Conservation (phyloP, 2,329 filamentous ascomycete genomes). For the Incumbomyces lentus region DNA sequence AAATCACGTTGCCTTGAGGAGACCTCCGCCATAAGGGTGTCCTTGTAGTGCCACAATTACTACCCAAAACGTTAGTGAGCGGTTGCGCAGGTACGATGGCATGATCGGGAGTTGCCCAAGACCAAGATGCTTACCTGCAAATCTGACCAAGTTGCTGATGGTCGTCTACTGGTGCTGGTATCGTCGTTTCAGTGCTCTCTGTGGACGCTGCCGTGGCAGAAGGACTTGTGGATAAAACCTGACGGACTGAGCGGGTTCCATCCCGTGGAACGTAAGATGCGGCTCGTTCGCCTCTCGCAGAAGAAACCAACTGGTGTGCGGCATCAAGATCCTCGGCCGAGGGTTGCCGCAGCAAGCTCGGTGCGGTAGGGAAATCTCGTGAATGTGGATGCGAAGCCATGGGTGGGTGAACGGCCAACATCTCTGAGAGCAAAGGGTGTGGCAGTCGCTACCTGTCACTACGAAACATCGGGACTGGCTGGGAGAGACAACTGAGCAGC, state of each 20-base stretch:
- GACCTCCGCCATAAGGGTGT: constrained; percentile 93
- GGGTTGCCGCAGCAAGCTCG: constrained; percentile 30
- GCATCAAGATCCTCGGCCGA: constrained; percentile 39
- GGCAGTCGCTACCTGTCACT: not conserved
- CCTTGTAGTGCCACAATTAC: constrained; percentile 88
- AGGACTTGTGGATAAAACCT: constrained; percentile 2
- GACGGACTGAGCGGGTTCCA: constrained; percentile 7
- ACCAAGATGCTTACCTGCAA: constrained; percentile 18
- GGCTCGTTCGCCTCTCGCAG: constrained; percentile 32
- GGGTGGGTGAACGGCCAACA: constrained; percentile 19
- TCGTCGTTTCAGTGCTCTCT: constrained; percentile 6
- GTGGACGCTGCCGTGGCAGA: constrained; percentile 1
- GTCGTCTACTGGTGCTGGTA: constrained; percentile 7
- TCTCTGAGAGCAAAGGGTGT: constrained; percentile 3
- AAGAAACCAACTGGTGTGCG: constrained; percentile 38
- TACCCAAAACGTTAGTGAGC: constrained; percentile 29
- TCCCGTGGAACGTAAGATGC: constrained; percentile 7
- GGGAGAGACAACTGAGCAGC: too few species aligned
- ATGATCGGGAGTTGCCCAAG: too few species aligned
- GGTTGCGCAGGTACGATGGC: too few species aligned
- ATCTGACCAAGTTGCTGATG: constrained; percentile 16
- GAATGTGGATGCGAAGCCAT: constrained; percentile 20
- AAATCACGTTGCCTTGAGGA: constrained; percentile 86
- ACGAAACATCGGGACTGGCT: too few species aligned
- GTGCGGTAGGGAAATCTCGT: constrained; percentile 10